Evolutionary conservation across 352 stramenopile genomes (phyloP).

Genomic region (Pythium oligandrum): DNA sequence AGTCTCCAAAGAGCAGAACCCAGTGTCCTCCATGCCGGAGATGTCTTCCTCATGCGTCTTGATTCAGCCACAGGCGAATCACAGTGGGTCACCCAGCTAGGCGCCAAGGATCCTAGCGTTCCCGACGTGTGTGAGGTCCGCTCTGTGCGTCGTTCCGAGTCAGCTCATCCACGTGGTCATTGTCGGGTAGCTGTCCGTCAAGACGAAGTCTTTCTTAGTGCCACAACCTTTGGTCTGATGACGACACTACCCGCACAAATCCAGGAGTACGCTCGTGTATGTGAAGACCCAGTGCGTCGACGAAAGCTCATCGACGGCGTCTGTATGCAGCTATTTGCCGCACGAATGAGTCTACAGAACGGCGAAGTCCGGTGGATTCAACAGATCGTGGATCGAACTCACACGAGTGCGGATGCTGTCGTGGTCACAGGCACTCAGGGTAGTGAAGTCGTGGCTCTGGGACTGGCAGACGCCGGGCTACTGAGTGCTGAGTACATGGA

Average conservation of each 20-base stretch:
- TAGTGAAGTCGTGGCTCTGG: constrained; percentile 7
- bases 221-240: constrained; percentile 15
- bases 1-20: constrained; percentile 1
- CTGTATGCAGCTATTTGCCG: constrained; percentile 18
- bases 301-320: too few species aligned
- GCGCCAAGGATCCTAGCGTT: neutral
- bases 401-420: constrained; percentile 4
- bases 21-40: constrained; percentile 8
- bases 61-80: constrained; percentile 7
- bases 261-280: constrained; percentile 6
- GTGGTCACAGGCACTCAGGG: neutral
- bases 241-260: constrained; percentile 16
- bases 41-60: constrained; percentile 24
- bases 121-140: neutral
- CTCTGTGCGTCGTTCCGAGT: constrained; percentile 6
- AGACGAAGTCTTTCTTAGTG: constrained; percentile 15
- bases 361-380: constrained; percentile 13
- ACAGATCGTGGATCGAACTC: constrained; percentile 8
- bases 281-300: too few species aligned
- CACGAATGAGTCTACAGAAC: constrained; percentile 3
- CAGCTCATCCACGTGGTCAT: constrained; percentile 8
- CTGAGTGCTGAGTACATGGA: constrained; percentile 17
- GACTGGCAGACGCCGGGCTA: constrained; percentile 9
- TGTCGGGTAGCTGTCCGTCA: constrained; percentile 7
- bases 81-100: constrained; percentile 21